Conservation (phyloP, 805 yeast genomes). For the Yarrowia sp. region DNA sequence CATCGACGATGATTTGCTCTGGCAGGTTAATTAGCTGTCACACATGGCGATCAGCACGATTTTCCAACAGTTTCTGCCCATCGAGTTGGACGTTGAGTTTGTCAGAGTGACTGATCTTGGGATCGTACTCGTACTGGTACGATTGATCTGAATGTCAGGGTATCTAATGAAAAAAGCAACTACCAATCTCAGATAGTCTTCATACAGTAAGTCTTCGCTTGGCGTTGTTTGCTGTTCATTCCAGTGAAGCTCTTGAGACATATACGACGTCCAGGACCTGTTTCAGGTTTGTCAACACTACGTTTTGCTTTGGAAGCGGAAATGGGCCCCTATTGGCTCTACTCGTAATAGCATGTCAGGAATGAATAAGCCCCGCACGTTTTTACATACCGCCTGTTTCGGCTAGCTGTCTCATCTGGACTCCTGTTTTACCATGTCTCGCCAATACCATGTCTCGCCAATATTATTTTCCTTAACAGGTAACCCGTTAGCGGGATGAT, state of each 20-base stretch:
- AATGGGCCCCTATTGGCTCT: too few relatives aligned
- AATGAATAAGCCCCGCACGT: background rate
- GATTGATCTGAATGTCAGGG: too few relatives aligned
- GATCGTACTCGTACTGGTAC: too few relatives aligned
- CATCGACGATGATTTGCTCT: background rate
- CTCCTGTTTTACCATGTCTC: conserved; percentile 12
- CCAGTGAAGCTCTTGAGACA: background rate
- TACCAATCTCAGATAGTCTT: background rate
- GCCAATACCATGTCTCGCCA: background rate
- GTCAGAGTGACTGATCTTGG: too few relatives aligned
- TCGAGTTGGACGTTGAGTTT: too few relatives aligned
- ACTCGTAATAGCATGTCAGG: background rate
- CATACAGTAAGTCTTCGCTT: background rate
- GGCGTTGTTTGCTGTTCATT: background rate
- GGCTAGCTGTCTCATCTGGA: background rate
- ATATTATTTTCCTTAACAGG: background rate
- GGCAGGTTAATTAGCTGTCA: background rate
- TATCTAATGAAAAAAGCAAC: too few relatives aligned
- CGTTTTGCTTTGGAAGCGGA: too few relatives aligned
- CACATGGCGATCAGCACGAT: background rate
- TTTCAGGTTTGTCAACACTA: background rate
- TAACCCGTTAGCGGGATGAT: conserved; percentile 14
- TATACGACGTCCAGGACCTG: background rate
- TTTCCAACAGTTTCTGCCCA: too few relatives aligned
- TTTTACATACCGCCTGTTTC: background rate